Conservation (phyloP, 257 asterid genomes). For the Ballota nigra region DNA sequence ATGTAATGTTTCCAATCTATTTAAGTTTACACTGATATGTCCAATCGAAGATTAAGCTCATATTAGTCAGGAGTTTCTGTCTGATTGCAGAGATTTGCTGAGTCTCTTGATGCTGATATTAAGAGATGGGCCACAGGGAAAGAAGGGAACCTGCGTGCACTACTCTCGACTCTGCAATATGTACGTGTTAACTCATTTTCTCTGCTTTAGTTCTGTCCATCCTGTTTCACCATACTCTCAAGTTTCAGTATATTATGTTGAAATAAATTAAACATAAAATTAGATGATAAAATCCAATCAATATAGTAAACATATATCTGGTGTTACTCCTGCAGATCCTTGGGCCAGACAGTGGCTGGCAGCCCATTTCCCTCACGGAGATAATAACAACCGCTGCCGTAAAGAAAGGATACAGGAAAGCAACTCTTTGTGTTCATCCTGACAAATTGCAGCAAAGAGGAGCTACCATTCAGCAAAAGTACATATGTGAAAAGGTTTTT, state of each 20-base stretch:
- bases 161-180: conserved; percentile 91
- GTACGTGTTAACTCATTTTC: conserved; percentile 37
- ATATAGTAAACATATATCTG: not conserved
- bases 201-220: not conserved
- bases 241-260: not conserved
- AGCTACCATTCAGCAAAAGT: conserved; percentile 81
- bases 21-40: not conserved
- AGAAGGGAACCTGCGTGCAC: conserved; percentile 86
- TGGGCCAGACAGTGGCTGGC: conserved; percentile 87
- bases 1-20: conserved; percentile 40
- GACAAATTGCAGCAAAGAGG: conserved; percentile 92
- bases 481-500: conserved; percentile 83
- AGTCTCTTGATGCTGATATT: conserved; percentile 76
- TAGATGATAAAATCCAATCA: not conserved
- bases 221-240: not conserved
- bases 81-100: conserved; percentile 74
- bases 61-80: not conserved
- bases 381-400: conserved; percentile 67
- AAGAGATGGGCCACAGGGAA: conserved; percentile 92
- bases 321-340: conserved; percentile 54
- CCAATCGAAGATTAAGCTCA: not conserved
- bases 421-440: conserved; percentile 90
- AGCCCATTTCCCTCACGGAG: conserved; percentile 72
- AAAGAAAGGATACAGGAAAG: conserved; percentile 83
- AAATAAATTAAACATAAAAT: not conserved